A percentile compares a stretch with the other conserved stretches of the same genome.
phyloP scores from a whole-genome alignment of 129 eudicot species.

The Tagetes patula region DNA sequence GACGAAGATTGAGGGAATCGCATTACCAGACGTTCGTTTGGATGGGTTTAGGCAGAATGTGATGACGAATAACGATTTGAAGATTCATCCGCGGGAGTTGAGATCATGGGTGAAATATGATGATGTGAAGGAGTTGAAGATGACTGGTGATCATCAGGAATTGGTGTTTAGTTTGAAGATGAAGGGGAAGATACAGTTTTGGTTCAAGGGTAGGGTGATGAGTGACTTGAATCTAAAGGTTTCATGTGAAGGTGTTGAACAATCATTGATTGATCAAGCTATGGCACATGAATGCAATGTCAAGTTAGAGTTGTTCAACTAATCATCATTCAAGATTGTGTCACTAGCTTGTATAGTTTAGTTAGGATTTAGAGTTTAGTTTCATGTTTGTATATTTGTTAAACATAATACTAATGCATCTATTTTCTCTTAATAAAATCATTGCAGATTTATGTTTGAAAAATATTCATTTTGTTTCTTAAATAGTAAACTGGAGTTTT shows the following conservation, averaged over 20 bases:
- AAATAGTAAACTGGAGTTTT: too few relatives aligned
- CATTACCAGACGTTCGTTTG: conserved; percentile 20
- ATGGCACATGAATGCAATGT: conserved; percentile 32
- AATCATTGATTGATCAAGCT: conserved; percentile 39
- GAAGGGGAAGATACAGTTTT: conserved; percentile 36
- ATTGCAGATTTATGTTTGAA: too few relatives aligned
- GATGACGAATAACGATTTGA: conserved; percentile 13
- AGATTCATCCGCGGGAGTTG: conserved; percentile 23
- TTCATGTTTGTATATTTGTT: too few relatives aligned
- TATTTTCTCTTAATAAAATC: too few relatives aligned
- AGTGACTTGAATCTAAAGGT: conserved; percentile 34
- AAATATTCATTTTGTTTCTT: too few relatives aligned
- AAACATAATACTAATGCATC: too few relatives aligned
- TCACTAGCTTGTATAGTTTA: too few relatives aligned
- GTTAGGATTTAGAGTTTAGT: too few relatives aligned
- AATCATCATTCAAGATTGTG: not conserved
- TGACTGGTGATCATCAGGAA: not conserved
- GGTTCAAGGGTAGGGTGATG: conserved; percentile 27
- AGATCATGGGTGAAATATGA: conserved; percentile 26
- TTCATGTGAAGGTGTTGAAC: conserved; percentile 34
- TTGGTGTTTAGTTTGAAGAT: conserved; percentile 29
- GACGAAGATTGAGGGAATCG: conserved; percentile 21
- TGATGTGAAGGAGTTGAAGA: conserved; percentile 32
- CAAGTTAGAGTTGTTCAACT: conserved; percentile 33
- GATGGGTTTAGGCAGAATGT: conserved; percentile 30